Evolutionary conservation across 225 moss, liverwort and hornwort species (phyloP).

Genomic region (Neckera pumila): DNA sequence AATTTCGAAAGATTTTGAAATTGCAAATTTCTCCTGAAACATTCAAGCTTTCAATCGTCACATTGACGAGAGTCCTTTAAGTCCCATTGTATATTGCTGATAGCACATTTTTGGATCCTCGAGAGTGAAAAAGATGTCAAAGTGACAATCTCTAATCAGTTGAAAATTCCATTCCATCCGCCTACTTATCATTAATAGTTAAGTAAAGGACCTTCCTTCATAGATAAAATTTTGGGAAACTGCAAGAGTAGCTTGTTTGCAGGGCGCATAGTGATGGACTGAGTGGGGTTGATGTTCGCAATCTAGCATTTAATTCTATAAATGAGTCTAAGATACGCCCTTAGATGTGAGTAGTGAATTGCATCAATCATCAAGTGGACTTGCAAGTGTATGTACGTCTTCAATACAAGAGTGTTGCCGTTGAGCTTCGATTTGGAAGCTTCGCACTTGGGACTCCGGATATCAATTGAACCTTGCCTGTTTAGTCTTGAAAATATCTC

Average conservation of each 20-base stretch:
- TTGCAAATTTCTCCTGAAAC: background rate
- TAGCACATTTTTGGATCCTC: background rate
- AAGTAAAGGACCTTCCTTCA: background rate
- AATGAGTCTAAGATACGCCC: background rate
- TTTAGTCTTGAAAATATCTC: background rate
- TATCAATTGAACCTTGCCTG: background rate
- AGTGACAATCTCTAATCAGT: background rate
- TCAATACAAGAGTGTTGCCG: background rate
- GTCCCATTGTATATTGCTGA: background rate
- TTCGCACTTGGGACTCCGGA: background rate
- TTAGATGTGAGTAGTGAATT: background rate
- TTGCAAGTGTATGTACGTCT: too few relatives aligned
- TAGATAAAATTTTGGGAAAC: background rate
- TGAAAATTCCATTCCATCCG: background rate
- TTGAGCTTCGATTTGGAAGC: background rate
- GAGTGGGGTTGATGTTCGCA: background rate
- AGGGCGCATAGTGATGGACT: background rate
- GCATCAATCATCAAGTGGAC: background rate
- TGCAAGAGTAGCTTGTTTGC: background rate
- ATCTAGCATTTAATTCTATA: background rate
- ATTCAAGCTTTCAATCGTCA: slow-evolving; percentile 3
- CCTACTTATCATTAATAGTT: background rate
- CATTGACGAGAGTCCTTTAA: slow-evolving; percentile 24
- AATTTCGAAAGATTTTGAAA: slow-evolving; percentile 17
- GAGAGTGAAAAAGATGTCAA: background rate